Evolutionary conservation across 306 rosid genomes (phyloP), one percentile per base, ranked within the genome.

Genomic region (Rubus parviflorus): DNA sequence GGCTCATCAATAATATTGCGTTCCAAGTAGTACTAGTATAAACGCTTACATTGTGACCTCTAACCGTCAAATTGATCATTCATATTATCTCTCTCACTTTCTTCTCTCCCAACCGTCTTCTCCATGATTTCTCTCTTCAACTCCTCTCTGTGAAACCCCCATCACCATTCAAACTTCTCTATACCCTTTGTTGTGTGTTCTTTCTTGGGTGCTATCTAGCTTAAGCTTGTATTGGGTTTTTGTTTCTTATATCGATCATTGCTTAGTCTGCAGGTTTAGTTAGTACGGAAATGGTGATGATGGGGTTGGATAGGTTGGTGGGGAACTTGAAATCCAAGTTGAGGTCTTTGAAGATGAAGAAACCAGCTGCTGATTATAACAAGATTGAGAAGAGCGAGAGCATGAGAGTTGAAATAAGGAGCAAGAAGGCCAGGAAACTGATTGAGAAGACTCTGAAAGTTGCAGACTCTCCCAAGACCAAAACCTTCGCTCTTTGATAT

Each of bases 331-430:
- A 93, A 69, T 87, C 95, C 19, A 95, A 89, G 72, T 85, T 95
- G 49, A 88, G 77, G 83, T 88, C 81, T 0, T 61, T 95, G 91
- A 92, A 87, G 87, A 63, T 77, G 85, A 92, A 89, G 90, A 92
- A 91, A 16, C 77, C 85, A 25, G 88, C 92, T 64, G 85, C 87
- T 52, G 86, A 91, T 75, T 94, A 95, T 49, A 88, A 92, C 80
- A 90, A 92, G 93, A 80, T 95, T 66, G 99, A 89, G 79, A 95
- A 95, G 89, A 95, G 98, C 75, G 98, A 95, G 8, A 95, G 98
- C 62, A 95, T 95, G 98, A 88, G 98, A 79, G 87, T 92, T 48
- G 98, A 95, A 86, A 95, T 95, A 5, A 83, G 89, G 72, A 95
- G 99, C 88, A 92, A 80, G 57, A 95, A 92, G 68, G 97, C 99